Conservation (phyloP, 202 grass and related monocot genomes). For the Digitaria exilis region DNA sequence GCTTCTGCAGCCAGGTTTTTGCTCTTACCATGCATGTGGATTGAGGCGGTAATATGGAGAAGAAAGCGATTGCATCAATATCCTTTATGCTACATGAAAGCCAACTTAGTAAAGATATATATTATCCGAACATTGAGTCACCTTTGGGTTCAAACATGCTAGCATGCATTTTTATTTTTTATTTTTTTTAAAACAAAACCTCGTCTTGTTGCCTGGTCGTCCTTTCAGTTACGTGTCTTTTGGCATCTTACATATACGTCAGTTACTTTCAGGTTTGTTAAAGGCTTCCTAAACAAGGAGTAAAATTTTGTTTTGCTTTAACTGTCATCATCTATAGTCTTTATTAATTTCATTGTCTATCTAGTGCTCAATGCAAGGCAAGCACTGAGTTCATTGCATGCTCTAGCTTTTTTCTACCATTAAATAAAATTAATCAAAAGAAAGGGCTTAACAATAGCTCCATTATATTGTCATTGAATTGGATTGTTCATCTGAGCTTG, state of each 20-base stretch:
- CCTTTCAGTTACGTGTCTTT: not conserved
- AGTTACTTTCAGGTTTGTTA: constrained; percentile 55
- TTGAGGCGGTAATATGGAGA: not conserved
- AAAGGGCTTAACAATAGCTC: not conserved
- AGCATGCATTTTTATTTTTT: not conserved
- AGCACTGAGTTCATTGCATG: not conserved
- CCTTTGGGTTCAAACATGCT: not conserved
- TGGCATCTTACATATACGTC: constrained; percentile 17
- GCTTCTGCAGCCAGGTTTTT: not conserved
- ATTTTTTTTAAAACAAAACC: not conserved
- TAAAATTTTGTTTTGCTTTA: not conserved
- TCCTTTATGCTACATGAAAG: not conserved
- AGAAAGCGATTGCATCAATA: not conserved
- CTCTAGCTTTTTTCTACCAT: not conserved
- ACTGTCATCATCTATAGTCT: constrained; percentile 16
- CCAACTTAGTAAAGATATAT: not conserved
- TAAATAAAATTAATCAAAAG: not conserved
- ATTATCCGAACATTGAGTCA: not conserved
- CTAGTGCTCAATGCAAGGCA: constrained; percentile 1
- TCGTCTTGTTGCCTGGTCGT: constrained; percentile 5
- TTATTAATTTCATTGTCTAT: not conserved
- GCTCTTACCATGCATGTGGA: not conserved
- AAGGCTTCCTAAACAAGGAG: constrained; percentile 36
- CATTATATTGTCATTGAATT: not conserved
- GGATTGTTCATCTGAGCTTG: not conserved